Evolutionary conservation across 495 filamentous ascomycete species (phyloP).

Genomic region (Lasiosphaeria hispida): DNA sequence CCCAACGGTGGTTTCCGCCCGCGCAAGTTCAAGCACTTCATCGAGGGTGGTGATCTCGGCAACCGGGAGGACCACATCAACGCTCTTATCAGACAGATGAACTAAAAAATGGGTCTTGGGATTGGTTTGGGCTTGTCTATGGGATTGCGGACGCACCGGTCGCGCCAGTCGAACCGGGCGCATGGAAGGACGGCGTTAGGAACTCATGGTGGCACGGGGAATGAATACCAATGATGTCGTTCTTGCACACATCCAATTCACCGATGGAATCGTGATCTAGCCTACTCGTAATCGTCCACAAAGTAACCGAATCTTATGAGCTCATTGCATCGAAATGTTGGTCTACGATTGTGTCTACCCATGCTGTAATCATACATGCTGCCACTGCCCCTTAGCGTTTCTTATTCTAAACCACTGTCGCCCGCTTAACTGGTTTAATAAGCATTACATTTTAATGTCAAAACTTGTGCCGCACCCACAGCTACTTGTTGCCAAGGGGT

Average conservation of each 20-base stretch:
- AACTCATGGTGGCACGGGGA: slow-evolving; percentile 17
- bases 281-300: slow-evolving; percentile 10
- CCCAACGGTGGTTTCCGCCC: slow-evolving; percentile 92
- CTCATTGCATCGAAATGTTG: too few species aligned
- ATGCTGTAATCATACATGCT: too few species aligned
- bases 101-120: slow-evolving; percentile 55
- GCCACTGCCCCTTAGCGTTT: too few species aligned
- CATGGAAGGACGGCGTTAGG: slow-evolving; percentile 11
- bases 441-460: slow-evolving; percentile 68
- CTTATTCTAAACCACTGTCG: too few species aligned
- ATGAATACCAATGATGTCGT: slow-evolving; percentile 33
- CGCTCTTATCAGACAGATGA: slow-evolving; percentile 94
- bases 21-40: slow-evolving; percentile 99
- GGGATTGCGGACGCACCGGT: slow-evolving; percentile 40
- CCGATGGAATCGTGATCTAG: slow-evolving; percentile 26
- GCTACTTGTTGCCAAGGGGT: slow-evolving; percentile 84
- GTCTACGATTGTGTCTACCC: too few species aligned
- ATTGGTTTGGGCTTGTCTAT: slow-evolving; percentile 31
- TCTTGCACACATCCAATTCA: slow-evolving; percentile 23
- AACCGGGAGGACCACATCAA: slow-evolving; percentile 99
- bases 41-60: slow-evolving; percentile 96
- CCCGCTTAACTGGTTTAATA: too few species aligned
- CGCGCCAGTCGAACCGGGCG: slow-evolving; percentile 30
- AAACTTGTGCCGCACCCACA: slow-evolving; percentile 99
- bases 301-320: background rate